Evolutionary conservation across 441 rosid genomes (phyloP), one percentile per base, ranked within the genome.

Genomic region (Populus hybrid): DNA sequence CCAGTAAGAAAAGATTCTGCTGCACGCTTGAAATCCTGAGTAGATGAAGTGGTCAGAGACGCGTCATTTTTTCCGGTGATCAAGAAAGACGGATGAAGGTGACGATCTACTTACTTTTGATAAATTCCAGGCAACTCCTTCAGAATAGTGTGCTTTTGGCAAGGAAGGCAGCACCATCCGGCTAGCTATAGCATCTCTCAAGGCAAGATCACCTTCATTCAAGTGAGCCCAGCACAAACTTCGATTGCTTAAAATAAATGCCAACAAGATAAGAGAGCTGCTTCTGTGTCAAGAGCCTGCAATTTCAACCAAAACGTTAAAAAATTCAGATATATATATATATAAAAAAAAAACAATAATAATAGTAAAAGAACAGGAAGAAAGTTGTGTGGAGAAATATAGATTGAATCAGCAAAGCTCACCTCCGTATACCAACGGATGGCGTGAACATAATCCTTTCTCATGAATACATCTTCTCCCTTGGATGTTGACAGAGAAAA

Each of bases 61-160:
- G 50, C 3, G 11, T 40, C 50, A 40, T 40, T 40, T 40, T 40
- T 40, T 40, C 11, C 50, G 12, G 50, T 11, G 11, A 24, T 24
- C 1, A 21, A 7, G 59, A 21, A 70, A 38, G 4, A 70, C 3
- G 46, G 5, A 57, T 32, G 53, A 63, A 32, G 24, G 42, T 7
- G 30, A 40, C 50, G 50, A 40, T 40, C 50, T 40, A 40, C 72
- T 24, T 68, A 76, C 78, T 50, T 76, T 20, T 30, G 67, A 10
- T 68, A 76, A 76, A 40, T 50, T 76, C 68, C 78, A 76, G 12
- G 73, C 78, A 4, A 76, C 57, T 10, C 78, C 72, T 50, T 12
- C 73, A 21, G 73, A 21, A 14, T 76, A 68, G 32, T 42, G 11
- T 16, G 73, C 67, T 30, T 50, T 68, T 32, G 67, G 53, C 78